These are phyloP conservation scores for Geum urbanum DNA, from an alignment of 306 rosid species.

Conservation along the genomic window DNA sequence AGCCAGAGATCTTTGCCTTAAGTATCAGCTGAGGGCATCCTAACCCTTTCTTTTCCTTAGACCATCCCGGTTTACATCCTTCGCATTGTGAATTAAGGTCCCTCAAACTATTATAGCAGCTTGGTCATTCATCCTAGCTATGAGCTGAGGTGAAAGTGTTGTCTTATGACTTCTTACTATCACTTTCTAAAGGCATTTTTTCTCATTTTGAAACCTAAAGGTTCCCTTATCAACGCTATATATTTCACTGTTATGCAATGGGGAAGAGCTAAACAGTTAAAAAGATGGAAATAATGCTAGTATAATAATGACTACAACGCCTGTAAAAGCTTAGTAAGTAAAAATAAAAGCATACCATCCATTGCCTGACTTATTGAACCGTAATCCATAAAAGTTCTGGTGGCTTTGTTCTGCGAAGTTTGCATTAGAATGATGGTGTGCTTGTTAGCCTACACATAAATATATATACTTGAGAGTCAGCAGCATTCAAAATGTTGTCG, in stretches of 20 bases:
- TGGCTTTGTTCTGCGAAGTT: constrained; percentile 71
- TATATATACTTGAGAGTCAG: neutral
- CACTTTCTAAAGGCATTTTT: neutral
- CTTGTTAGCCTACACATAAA: constrained; percentile 62
- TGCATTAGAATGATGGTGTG: constrained; percentile 97
- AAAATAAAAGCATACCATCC: constrained; percentile 61
- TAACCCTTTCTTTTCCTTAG: neutral
- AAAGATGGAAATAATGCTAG: constrained; percentile 10
- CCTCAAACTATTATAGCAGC: neutral
- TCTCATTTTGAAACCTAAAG: neutral
- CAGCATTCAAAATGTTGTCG: constrained; percentile 6
- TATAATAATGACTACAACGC: constrained; percentile 2
- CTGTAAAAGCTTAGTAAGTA: neutral
- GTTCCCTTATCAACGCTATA: neutral
- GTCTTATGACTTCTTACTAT: neutral
- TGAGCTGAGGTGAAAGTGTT: neutral
- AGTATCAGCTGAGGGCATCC: neutral
- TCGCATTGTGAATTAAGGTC: neutral
- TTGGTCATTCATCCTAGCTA: neutral
- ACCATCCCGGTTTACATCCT: neutral
- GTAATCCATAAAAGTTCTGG: constrained; percentile 93
- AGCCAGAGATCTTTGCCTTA: neutral
- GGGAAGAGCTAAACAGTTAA: neutral
- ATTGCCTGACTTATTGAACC: constrained; percentile 80
- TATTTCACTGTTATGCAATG: neutral